Conservation (phyloP, 768 basidiomycete species). For the Russula virescens region DNA sequence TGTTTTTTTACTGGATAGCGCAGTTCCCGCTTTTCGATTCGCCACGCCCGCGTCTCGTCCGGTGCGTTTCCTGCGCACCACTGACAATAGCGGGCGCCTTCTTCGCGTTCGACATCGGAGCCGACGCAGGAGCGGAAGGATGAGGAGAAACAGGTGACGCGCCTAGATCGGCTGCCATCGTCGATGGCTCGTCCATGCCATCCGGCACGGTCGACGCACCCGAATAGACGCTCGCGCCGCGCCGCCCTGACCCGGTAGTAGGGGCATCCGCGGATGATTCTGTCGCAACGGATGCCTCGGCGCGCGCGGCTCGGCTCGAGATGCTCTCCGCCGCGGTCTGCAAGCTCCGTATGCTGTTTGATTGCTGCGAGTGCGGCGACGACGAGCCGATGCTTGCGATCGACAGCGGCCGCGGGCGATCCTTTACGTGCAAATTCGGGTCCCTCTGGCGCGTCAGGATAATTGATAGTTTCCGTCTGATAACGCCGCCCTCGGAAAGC, state of each 20-base stretch:
- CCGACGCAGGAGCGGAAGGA: not conserved
- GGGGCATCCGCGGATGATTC: conserved; percentile 2
- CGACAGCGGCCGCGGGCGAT: conserved; percentile 46
- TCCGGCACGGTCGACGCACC: not conserved
- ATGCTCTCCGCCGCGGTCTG: conserved; percentile 45
- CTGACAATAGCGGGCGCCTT: not conserved
- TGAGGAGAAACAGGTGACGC: not conserved
- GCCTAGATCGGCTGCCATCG: no score
- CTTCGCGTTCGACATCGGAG: not conserved
- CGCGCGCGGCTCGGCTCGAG: conserved; percentile 31
- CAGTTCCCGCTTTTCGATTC: conserved; percentile 15
- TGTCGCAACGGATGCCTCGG: not conserved
- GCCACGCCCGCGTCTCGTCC: conserved; percentile 14
- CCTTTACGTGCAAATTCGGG: conserved; percentile 24
- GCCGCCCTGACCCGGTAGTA: not conserved
- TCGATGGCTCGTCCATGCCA: not conserved
- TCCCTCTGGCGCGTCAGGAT: conserved; percentile 32
- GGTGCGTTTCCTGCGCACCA: not conserved
- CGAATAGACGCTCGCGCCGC: not conserved
- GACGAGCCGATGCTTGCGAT: conserved; percentile 46
- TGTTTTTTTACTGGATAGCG: conserved; percentile 10
- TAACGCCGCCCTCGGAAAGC: conserved; percentile 12
- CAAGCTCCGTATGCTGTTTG: conserved; percentile 51
- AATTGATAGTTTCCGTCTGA: conserved; percentile 33
- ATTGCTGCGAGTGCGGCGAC: conserved; percentile 34